phyloP scores from a whole-genome alignment of 2,329 filamentous ascomycete genomes.

The Neopestalotiopsis clavispora region DNA sequence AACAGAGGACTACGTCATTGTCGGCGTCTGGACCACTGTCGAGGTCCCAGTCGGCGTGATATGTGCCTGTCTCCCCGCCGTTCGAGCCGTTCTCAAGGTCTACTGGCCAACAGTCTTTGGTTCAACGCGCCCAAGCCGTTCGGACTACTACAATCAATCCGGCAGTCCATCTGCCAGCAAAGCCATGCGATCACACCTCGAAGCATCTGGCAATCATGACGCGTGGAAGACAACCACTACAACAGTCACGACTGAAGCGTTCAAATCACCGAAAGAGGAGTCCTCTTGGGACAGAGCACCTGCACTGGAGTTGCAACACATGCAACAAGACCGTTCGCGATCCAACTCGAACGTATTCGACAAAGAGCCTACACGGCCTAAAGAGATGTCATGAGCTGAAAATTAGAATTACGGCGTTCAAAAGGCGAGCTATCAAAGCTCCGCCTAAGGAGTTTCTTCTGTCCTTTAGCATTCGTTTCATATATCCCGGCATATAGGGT shows the following conservation, averaged over 20 bases:
- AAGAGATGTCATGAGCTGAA: constrained; percentile 1
- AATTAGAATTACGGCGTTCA: background rate
- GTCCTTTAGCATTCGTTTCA: background rate
- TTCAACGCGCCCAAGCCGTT: background rate
- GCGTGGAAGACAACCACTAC: background rate
- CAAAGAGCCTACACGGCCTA: background rate
- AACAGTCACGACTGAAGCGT: background rate
- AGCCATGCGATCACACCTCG: background rate
- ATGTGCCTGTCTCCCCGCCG: constrained; percentile 8
- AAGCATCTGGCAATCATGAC: background rate
- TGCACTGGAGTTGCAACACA: background rate
- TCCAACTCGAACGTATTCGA: background rate
- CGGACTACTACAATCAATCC: background rate
- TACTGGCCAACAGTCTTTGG: background rate
- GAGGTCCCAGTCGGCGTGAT: constrained; percentile 6
- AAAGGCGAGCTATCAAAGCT: background rate
- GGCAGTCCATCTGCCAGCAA: background rate
- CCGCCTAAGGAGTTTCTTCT: background rate
- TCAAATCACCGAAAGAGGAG: background rate
- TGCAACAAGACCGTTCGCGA: background rate
- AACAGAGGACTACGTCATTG: constrained; percentile 1
- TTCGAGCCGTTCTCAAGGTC: background rate
- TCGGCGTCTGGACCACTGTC: constrained; percentile 7
- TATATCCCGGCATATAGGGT: too few species aligned
- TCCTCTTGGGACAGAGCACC: background rate